Base-by-base conservation (phyloP, 768 basidiomycete genomes). In the Boletus reticulatus region DNA sequence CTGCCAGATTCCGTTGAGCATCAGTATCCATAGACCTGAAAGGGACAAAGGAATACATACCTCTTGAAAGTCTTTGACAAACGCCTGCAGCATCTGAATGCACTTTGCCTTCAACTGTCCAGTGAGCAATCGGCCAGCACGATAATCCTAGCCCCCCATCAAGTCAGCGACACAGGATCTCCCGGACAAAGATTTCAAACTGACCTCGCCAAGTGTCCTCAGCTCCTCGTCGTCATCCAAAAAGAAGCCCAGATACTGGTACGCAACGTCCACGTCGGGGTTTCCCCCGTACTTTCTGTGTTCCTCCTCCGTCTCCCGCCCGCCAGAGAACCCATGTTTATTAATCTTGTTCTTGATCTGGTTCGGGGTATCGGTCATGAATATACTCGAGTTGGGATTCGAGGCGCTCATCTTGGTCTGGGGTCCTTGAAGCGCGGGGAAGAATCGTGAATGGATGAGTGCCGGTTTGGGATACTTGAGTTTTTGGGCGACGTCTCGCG, bases 341-440 rank as follows among this genome's bases (percentile, higher is more conserved):
- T 93, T 97, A 66, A 99, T 84, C 78, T 99, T 99, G 70, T 94
- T 97, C 77, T 97, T 96, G 75, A 99, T 98, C 73, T 95, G 92
- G 53, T 84, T 84, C 4, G 85, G 78, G 56, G 89, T 92, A 70
- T 99, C 97, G 32, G 80, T 92, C 96, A 99, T 98, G 78, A 82
- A 98, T 62, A 99, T 95, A 60, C 91, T 91, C 60, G 88, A 91
- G 73, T 94, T 96, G 20, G 84, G 78, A 72, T 96, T 89, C 48
- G 92, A 94, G 6, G 97, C 97, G 71, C 94, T 97, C 97, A 99
- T 99, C 77, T 99, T 99, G 36, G 94, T 96, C 72, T 97, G 94
- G 3, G 97, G 91, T 42, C 97, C 97, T 73, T 98, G 96, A 11
- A 99, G 80, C 6, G 97, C 95, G 12, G 97, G 97, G 77, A 99